A percentile compares a stretch with the other conserved stretches of the same genome.
Evolutionary conservation across 345 rosid genomes (phyloP).

Genomic region (Eucalyptus regnans): DNA sequence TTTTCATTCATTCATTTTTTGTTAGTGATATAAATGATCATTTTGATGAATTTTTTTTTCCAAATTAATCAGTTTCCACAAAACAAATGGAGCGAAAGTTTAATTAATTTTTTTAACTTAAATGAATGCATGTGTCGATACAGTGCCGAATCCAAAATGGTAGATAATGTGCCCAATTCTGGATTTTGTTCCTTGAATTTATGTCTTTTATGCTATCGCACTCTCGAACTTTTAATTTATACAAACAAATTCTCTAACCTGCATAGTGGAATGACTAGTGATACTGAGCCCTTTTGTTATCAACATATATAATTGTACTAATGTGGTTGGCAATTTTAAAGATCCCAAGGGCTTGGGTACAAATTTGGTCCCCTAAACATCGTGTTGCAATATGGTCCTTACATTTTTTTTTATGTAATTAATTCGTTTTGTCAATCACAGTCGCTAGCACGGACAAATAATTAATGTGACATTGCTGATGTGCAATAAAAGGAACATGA

Average conservation of each 20-base stretch:
- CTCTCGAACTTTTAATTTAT: neutral
- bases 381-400: neutral
- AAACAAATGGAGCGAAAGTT: accelerated
- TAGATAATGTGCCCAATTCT: neutral
- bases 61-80: neutral
- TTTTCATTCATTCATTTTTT: neutral
- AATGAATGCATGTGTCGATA: neutral
- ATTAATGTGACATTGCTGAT: neutral
- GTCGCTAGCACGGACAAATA: neutral
- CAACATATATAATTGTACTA: neutral
- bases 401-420: accelerated
- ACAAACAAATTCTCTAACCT: neutral
- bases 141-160: neutral
- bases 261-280: neutral
- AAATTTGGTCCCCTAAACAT: neutral
- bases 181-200: neutral
- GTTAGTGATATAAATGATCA: neutral
- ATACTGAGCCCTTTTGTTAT: neutral
- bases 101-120: neutral
- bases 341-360: neutral
- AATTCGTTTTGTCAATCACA: neutral
- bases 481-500: neutral
- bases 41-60: neutral
- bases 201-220: neutral
- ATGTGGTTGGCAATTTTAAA: neutral